Evolutionary conservation across 805 yeast species (phyloP).

Genomic region (Starmerella geochares): DNA sequence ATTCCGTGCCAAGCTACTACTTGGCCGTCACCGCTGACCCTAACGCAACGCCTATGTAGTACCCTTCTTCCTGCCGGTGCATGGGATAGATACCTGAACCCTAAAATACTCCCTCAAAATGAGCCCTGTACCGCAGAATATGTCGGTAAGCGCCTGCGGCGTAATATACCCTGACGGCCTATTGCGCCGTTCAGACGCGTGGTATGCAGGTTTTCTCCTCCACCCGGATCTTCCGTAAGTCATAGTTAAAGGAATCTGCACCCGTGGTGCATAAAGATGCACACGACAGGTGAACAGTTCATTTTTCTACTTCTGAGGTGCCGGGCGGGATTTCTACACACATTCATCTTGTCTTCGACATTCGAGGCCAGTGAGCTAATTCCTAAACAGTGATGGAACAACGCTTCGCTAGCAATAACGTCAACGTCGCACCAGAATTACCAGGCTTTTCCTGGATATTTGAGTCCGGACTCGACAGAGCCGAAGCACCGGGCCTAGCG

Average conservation of each 20-base stretch:
- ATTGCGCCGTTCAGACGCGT: not conserved
- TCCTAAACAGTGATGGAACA: not conserved
- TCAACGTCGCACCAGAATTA: not conserved
- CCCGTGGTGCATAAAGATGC: conserved; percentile 1
- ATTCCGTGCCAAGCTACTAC: not conserved
- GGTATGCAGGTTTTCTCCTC: conserved; percentile 3
- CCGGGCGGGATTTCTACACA: not conserved
- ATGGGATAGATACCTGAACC: not conserved
- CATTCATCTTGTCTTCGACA: not conserved
- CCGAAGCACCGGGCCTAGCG: not conserved
- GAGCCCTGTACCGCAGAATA: conserved; percentile 1
- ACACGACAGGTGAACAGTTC: not conserved
- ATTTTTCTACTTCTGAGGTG: not conserved
- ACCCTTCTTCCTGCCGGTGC: not conserved
- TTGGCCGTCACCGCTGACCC: not conserved
- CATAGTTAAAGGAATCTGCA: conserved; percentile 4
- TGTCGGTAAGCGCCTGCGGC: conserved; percentile 3
- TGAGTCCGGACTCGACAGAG: conserved; percentile 1
- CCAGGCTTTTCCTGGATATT: conserved; percentile 7
- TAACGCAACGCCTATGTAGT: not conserved
- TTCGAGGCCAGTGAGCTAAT: not conserved
- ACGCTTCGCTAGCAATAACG: conserved; percentile 2
- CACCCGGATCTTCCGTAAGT: conserved; percentile 5
- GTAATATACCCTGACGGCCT: not conserved
- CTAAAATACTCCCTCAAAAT: not conserved